Base-by-base conservation (phyloP, 305 asterid genomes). In the Petunia hybrid region DNA sequence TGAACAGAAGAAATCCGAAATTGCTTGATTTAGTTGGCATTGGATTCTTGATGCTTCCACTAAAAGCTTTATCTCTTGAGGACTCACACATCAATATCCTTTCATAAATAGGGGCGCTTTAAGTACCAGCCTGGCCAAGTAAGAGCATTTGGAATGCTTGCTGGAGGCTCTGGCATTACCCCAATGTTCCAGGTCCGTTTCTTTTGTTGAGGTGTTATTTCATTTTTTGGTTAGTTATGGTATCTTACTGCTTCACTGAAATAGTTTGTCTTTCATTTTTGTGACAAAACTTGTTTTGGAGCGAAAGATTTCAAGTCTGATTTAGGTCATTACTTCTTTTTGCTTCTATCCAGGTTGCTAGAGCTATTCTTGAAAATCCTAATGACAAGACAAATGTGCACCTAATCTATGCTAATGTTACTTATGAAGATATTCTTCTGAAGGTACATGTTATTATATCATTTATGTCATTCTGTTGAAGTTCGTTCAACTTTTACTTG, bases 111-210 rank as follows among this genome's bases (percentile, higher is more conserved):
- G 98, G 98, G 98, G 42, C 97, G 96, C 43, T 94, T 94, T 63
- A 95, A 73, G 90, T 95, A 95, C 83, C 95, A 91, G 82, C 97
- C 96, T 36, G 89, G 93, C 60, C 91, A 93, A 89, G 97, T 91
- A 62, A 94, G 97, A 84, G 97, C 97, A 69, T 95, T 95, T 76
- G 99, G 99, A 69, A 95, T 95, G 99, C 88, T 95, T 86, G 99
- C 97, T 81, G 99, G 99, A 77, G 99, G 99, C 71, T 93, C 99
- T 46, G 98, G 99, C 86, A 92, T 95, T 79, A 95, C 99, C 51
- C 99, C 99, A 35, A 95, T 95, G 99, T 94, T 94, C 87, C 99
- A 95, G 99, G 99, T 94, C 68, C 76, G 71, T 78, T 77, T 4
- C 14, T 1, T 48, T 48, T 10, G 56, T 48, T 48, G 10, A 48